Evolutionary conservation across 441 rosid species (phyloP), one percentile per base, ranked within the genome.

Genomic region (Syzygium malaccense): DNA sequence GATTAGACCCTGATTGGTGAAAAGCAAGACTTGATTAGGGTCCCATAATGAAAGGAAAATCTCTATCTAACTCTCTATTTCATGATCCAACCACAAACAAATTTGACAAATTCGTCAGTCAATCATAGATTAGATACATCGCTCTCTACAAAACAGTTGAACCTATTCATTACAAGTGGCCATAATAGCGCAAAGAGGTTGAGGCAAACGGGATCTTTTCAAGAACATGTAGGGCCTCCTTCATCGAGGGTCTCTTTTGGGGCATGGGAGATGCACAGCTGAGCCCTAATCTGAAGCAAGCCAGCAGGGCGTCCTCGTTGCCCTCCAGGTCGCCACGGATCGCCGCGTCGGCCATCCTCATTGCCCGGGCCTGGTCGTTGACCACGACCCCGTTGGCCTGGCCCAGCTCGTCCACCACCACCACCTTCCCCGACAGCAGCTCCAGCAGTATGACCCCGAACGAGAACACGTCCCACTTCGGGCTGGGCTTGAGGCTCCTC

Each of bases 381-480:
- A 94, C 96, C 2, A 86, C 89, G 6, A 96, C 91, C 92, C 96
- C 99, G 13, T 95, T 95, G 88, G 96, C 98, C 53, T 95, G 94
- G 11, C 95, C 98, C 91, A 94, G 84, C 87, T 97, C 99, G 37
- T 97, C 99, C 53, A 92, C 95, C 6, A 91, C 89, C 30, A 94
- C 89, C 7, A 95, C 94, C 87, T 95, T 97, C 41, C 98, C 98
- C 0, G 96, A 94, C 30, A 97, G 90, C 13, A 97, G 93, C 90
- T 97, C 99, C 0, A 97, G 94, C 58, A 96, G 89, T 48, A 97
- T 94, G 37, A 96, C 91, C 87, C 99, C 99, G 10, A 96, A 96
- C 3, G 98, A 91, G 86, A 90, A 97, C 91, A 93, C 97, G 12
- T 97, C 99, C 99, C 99, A 96, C 88, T 97, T 97, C 0, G 96